phyloP scores from a whole-genome alignment of 2,329 filamentous ascomycete genomes.

The Neonectria neomacrospora region DNA sequence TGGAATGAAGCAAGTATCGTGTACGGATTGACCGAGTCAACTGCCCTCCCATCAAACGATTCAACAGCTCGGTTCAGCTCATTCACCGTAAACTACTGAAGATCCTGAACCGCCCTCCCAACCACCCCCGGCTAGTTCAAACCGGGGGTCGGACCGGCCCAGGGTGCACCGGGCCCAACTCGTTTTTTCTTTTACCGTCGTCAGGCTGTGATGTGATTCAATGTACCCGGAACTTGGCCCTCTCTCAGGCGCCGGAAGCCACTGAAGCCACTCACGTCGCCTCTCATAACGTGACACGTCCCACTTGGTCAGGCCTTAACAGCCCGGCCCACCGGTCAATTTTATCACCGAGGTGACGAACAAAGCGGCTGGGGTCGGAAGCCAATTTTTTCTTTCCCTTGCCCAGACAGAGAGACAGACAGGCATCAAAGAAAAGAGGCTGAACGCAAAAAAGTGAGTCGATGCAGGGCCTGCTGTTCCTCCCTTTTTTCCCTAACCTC shows the following conservation, averaged over 20 bases:
- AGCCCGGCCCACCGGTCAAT: conserved; percentile 38
- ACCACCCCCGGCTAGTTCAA: no score
- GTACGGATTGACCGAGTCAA: no score
- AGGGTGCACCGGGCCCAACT: not conserved
- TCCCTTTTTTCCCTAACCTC: not conserved
- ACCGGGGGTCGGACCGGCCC: not conserved
- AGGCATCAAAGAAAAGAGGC: not conserved
- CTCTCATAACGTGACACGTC: conserved; percentile 24
- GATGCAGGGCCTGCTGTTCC: not conserved
- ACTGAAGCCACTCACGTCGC: not conserved
- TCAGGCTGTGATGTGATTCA: not conserved
- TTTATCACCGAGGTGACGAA: conserved; percentile 45
- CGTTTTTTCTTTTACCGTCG: not conserved
- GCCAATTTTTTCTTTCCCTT: conserved; percentile 32
- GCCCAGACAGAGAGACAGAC: not conserved
- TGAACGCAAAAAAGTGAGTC: not conserved
- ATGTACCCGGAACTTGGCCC: not conserved
- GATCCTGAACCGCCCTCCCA: not conserved
- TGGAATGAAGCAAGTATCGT: no score
- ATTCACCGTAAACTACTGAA: not conserved
- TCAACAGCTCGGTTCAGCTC: not conserved
- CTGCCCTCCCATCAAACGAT: no score
- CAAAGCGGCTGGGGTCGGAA: conserved; percentile 28
- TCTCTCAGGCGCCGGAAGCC: not conserved
- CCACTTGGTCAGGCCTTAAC: conserved; percentile 33